A percentile compares a stretch with the other conserved stretches of the same genome.
These are phyloP conservation scores for Trypethelium eluteriae DNA, from an alignment of 495 filamentous ascomycete genomes.

Conservation along the genomic window DNA sequence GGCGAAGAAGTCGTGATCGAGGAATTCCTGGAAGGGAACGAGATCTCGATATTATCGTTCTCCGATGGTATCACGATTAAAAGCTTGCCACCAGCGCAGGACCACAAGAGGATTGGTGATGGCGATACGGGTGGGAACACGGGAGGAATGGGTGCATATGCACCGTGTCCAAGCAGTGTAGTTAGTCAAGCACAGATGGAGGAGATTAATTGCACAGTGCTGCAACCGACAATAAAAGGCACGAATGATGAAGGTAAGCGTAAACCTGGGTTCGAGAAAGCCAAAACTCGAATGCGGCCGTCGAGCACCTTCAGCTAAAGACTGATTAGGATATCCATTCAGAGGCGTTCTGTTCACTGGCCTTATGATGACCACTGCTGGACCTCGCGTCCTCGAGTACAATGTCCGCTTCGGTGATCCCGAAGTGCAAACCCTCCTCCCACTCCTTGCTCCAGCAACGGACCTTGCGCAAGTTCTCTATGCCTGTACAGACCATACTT, in stretches of 20 bases:
- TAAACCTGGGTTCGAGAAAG: neutral
- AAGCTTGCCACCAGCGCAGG: slow-evolving; percentile 85
- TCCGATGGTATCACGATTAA: slow-evolving; percentile 79
- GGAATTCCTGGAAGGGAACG: slow-evolving; percentile 85
- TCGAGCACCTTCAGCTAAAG: neutral
- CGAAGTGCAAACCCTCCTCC: slow-evolving; percentile 87
- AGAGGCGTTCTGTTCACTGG: slow-evolving; percentile 88
- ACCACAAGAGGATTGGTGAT: slow-evolving; percentile 91
- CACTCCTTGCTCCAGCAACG: slow-evolving; percentile 60
- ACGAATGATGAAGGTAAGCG: slow-evolving; percentile 65
- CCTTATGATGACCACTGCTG: slow-evolving; percentile 84
- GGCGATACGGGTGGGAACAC: slow-evolving; percentile 90
- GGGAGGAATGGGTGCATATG: slow-evolving; percentile 97
- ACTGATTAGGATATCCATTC: slow-evolving; percentile 55
- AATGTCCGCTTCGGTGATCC: slow-evolving; percentile 96
- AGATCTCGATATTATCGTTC: slow-evolving; percentile 85
- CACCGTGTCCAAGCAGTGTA: slow-evolving; percentile 63
- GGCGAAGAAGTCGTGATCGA: slow-evolving; percentile 94
- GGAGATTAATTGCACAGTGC: slow-evolving; percentile 70
- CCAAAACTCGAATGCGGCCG: neutral
- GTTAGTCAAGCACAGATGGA: slow-evolving; percentile 66
- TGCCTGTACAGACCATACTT: slow-evolving; percentile 68
- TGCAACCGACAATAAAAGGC: slow-evolving; percentile 83
- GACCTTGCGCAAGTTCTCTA: slow-evolving; percentile 88
- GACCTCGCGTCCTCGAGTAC: slow-evolving; percentile 88